phyloP scores from a whole-genome alignment of 2,329 filamentous ascomycete species.

The Trichoderma guizhouense region DNA sequence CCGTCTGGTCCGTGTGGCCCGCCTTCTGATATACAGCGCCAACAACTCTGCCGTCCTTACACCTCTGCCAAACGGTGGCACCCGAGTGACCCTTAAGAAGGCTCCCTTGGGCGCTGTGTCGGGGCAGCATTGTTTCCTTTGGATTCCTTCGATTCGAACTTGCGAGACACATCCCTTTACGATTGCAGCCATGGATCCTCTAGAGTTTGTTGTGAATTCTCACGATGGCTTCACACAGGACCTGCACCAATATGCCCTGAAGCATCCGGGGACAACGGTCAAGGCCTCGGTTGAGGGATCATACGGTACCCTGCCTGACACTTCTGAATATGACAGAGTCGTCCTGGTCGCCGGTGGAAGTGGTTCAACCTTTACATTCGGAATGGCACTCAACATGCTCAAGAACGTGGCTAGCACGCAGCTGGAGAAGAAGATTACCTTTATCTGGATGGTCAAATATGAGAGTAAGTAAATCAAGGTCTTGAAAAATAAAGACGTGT shows the following conservation, averaged over 20 bases:
- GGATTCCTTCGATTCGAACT: slow-evolving; percentile 56
- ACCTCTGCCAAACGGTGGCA: slow-evolving; percentile 52
- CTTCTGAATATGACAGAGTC: slow-evolving; percentile 51
- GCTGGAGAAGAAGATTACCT: slow-evolving; percentile 30
- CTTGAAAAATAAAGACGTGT: neutral
- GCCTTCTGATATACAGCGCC: slow-evolving; percentile 43
- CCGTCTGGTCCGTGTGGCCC: slow-evolving; percentile 44
- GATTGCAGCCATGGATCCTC: slow-evolving; percentile 48
- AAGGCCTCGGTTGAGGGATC: slow-evolving; percentile 55
- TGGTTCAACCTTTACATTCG: slow-evolving; percentile 55
- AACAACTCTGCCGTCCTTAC: slow-evolving; percentile 53
- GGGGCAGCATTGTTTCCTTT: slow-evolving; percentile 62
- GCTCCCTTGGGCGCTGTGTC: slow-evolving; percentile 45
- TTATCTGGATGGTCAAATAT: slow-evolving; percentile 41
- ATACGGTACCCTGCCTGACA: slow-evolving; percentile 55
- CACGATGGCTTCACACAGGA: slow-evolving; percentile 58
- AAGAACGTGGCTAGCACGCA: slow-evolving; percentile 24
- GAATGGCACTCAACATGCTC: slow-evolving; percentile 38
- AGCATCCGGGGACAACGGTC: slow-evolving; percentile 47
- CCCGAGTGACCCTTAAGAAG: slow-evolving; percentile 52
- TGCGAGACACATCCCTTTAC: slow-evolving; percentile 64
- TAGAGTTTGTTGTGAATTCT: slow-evolving; percentile 58
- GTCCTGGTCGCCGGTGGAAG: slow-evolving; percentile 60
- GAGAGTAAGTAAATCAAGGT: slow-evolving; percentile 29
- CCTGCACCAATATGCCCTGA: slow-evolving; percentile 49